Conservation (phyloP, 192 early-diverging fungal genomes). For the Endogone sp. region DNA sequence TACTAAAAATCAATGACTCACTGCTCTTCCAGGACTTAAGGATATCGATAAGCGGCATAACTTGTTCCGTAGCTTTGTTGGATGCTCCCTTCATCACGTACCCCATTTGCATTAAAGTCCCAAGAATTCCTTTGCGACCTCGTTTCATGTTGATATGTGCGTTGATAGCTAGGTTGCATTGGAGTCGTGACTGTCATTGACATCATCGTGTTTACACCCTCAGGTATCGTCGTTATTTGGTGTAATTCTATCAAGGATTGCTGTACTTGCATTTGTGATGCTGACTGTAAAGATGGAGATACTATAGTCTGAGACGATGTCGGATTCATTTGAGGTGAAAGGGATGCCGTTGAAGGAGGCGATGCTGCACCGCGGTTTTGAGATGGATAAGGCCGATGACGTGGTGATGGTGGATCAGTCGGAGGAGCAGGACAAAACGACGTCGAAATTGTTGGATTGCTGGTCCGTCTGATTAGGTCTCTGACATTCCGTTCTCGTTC, state of each 20-base stretch:
- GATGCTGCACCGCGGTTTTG: background rate
- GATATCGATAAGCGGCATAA: background rate
- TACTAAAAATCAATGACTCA: too few relatives aligned
- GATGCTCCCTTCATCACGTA: background rate
- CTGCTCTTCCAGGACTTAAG: too few relatives aligned
- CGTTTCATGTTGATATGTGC: background rate
- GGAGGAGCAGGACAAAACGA: background rate
- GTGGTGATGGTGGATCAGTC: background rate
- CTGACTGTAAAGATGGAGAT: background rate
- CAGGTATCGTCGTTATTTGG: background rate
- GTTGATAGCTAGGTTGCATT: background rate
- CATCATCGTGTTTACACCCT: background rate
- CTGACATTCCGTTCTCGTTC: background rate
- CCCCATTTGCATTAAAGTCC: background rate
- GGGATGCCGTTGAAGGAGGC: background rate
- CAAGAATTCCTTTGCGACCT: background rate
- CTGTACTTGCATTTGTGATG: background rate
- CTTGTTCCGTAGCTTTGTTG: background rate
- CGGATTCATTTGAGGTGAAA: background rate
- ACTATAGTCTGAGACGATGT: background rate
- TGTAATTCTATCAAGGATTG: background rate
- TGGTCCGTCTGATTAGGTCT: background rate
- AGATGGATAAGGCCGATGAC: background rate
- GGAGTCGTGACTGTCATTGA: background rate
- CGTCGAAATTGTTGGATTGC: background rate